phyloP scores from a whole-genome alignment of 495 filamentous ascomycete species.

The Talaromyces nanjingensis region DNA sequence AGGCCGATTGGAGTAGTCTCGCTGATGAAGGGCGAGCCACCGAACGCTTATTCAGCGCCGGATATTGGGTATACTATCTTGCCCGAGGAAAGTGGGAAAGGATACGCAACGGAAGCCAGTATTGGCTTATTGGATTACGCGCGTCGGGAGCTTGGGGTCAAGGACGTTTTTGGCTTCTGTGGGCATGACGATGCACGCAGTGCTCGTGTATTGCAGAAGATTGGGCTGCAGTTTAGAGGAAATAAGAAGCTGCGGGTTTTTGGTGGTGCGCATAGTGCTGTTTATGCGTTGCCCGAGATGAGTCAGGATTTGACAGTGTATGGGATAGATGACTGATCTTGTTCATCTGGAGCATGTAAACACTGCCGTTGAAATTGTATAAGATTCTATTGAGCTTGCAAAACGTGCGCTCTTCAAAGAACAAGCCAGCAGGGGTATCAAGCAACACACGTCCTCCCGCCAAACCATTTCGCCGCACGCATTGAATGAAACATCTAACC shows the following conservation, averaged over 20 bases:
- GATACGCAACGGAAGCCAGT: conserved; percentile 26
- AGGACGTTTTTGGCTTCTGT: conserved; percentile 8
- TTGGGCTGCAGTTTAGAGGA: conserved; percentile 10
- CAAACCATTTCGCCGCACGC: neutral
- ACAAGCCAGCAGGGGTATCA: neutral
- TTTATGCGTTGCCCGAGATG: conserved; percentile 25
- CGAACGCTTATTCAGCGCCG: conserved; percentile 17
- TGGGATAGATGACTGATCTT: conserved; percentile 5
- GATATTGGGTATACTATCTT: conserved; percentile 25
- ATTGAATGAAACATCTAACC: neutral
- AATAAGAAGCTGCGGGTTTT: conserved; percentile 9
- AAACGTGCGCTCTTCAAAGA: neutral
- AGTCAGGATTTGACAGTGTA: conserved; percentile 23
- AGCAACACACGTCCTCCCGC: neutral
- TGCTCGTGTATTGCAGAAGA: conserved; percentile 10
- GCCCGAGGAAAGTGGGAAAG: conserved; percentile 18
- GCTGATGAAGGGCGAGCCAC: conserved; percentile 18
- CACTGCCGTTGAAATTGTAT: neutral
- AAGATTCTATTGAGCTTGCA: neutral
- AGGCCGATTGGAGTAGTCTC: conserved; percentile 17
- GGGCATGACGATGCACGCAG: neutral
- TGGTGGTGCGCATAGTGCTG: conserved; percentile 15
- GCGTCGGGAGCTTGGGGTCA: conserved; percentile 12
- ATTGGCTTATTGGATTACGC: conserved; percentile 18
- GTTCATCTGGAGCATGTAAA: neutral